Evolutionary conservation across 2,329 filamentous ascomycete genomes (phyloP), one percentile per base, ranked within the genome.

Genomic region (Penicillium vulpinum): DNA sequence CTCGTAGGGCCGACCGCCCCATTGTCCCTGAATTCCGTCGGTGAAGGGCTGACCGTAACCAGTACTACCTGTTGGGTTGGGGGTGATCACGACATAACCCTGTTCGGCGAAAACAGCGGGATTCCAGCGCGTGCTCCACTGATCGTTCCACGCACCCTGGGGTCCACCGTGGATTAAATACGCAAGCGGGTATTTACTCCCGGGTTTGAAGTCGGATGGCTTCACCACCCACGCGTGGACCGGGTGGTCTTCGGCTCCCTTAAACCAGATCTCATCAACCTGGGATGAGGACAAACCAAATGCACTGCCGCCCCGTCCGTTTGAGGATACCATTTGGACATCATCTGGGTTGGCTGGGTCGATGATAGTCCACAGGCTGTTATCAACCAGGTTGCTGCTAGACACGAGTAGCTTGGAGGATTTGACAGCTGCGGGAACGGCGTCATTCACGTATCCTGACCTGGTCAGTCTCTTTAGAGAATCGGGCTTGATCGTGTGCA

Each of bases 21-120:
- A 86, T 53, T 76, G 72, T 21, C 78, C 76, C 18, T 77, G 73
- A 47, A 85, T 79, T 0, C 76, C 75, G 58, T 83, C 82, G 2
- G 80, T 83, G 54, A 84, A 79, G 3, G 74, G 70, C 65, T 84
- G 74, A 1, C 84, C 85, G 56, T 83, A 87, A 0, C 83, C 82
- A 2, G 77, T 78, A 54, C 82, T 85, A 21, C 84, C 85, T 0
- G 82, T 82, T 2, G 84, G 80, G 60, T 86, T 86, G 4, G 85
- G 85, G 6, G 79, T 74, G n/a, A 87, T 73, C 2, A 85, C 80
- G 10, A 86, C 73, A 57, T 86, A 87, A 9, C 84, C 85, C 65
- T 86, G 82, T 62, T 85, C 82, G 4, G 84, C 84, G 73, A 83
- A 86, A 3, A 83, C 72, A 1, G 80, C 79, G 0, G 78, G 74